Evolutionary conservation across 1,284 basidiomycete genomes (phyloP), one percentile per base, ranked within the genome.

Genomic region (Rhodotorula sp.): DNA sequence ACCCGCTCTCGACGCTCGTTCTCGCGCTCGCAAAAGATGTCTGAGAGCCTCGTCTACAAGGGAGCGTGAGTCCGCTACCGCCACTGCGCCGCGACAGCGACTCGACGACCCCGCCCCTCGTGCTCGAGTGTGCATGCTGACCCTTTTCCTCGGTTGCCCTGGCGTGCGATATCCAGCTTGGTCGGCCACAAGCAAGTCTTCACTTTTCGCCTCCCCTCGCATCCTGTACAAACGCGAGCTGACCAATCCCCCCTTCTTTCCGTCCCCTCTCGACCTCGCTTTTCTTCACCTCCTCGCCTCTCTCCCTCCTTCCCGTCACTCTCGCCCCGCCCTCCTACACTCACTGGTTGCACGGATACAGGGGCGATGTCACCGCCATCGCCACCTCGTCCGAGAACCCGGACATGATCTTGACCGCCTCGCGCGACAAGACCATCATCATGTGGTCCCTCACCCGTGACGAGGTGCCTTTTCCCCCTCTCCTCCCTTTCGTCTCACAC

Each of bases 391-490:
- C 73, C 53, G 75, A 76, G 68, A 75, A 75, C 76, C 77, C 75
- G 47, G 78, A 79, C 73, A 78, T 78, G 77, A 78, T 79, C 76
- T 66, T 79, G 62, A 78, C 77, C 67, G 77, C 78, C 66, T 79
- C 78, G 53, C 74, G 78, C 71, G 96, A 99, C 90, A 98, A 97
- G 88, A 97, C 94, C 73, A 92, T 99, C 86, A 98, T 99, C 81
- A 94, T 98, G 81, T 99, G 96, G 96, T 90, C 94, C 82, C 86
- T 99, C 79, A 95, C 94, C 77, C 92, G 96, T 76, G 93, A 96
- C 77, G 95, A 99, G 71, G 76, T 77, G 36, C 46, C 72, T 65
- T 24, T 47, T 11, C 15, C n/a, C 15, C n/a, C 15, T 22, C 22
- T n/a, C 8, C 13, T 58, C 27, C 36, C 19, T 17, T 34, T 19